These are phyloP conservation scores for Oxytropis ochrocephala DNA, from an alignment of 306 rosid species.

Conservation along the genomic window DNA sequence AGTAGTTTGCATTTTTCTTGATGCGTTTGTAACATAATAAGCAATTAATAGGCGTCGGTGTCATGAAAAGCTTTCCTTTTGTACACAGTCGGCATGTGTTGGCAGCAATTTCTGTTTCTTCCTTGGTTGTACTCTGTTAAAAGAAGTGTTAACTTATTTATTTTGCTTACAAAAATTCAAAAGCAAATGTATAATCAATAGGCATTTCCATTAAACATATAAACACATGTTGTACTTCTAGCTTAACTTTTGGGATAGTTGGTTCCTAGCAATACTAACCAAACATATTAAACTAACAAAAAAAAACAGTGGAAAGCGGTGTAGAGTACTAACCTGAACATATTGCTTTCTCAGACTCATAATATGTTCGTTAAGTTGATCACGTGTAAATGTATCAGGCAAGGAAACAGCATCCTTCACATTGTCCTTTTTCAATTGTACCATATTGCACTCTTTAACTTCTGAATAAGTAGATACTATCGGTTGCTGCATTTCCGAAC, in stretches of 20 bases:
- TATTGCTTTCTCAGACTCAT: slow-evolving; percentile 19
- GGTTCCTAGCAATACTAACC: not conserved
- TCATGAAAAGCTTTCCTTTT: slow-evolving; percentile 20
- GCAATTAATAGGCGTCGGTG: slow-evolving; percentile 37
- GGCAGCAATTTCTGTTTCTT: slow-evolving; percentile 15
- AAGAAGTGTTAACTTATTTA: slow-evolving; percentile 1
- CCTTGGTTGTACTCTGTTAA: slow-evolving; percentile 24
- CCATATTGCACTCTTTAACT: too few relatives aligned
- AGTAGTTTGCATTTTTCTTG: slow-evolving; percentile 26
- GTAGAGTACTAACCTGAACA: slow-evolving; percentile 31
- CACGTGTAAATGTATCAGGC: slow-evolving; percentile 25
- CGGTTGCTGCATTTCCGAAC: too few relatives aligned
- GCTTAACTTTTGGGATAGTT: not conserved
- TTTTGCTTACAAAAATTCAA: not conserved
- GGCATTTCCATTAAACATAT: not conserved
- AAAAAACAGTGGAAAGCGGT: not conserved
- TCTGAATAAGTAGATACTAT: too few relatives aligned
- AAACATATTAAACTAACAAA: not conserved
- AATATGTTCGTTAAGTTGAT: slow-evolving; percentile 38
- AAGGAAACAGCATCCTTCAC: too few relatives aligned
- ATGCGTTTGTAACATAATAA: slow-evolving; percentile 29
- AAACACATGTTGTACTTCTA: not conserved
- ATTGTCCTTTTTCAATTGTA: too few relatives aligned
- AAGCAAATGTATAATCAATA: not conserved
- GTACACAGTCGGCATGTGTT: slow-evolving; percentile 46